These are phyloP conservation scores for Fusarium pilosicola DNA, from an alignment of 2,329 filamentous ascomycete genomes.

Conservation along the genomic window DNA sequence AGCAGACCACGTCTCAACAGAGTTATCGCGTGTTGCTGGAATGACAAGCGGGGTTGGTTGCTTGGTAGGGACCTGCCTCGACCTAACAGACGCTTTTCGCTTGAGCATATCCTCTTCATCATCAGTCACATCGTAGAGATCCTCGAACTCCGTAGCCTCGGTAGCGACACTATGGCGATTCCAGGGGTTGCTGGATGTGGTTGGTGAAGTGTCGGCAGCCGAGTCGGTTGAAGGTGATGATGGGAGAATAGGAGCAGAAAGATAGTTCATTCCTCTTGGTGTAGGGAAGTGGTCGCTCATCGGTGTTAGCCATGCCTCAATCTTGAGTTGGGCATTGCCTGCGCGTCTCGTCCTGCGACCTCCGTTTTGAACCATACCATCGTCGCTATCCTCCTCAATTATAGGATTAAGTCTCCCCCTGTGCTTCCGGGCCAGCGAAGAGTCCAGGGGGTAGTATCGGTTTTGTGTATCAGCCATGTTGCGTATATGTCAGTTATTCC, in stretches of 20 bases:
- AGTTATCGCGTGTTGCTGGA: constrained; percentile 51
- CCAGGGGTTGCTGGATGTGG: constrained; percentile 69
- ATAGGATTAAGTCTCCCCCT: constrained; percentile 70
- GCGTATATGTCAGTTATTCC: constrained; percentile 48
- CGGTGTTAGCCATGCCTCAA: constrained; percentile 68
- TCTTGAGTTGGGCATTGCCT: constrained; percentile 58
- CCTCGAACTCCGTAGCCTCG: constrained; percentile 80
- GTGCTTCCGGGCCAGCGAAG: constrained; percentile 66
- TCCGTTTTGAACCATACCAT: constrained; percentile 43
- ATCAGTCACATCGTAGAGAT: constrained; percentile 87
- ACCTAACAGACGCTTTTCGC: constrained; percentile 52
- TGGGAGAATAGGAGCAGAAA: constrained; percentile 70
- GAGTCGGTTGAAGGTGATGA: constrained; percentile 68
- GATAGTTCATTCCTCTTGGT: constrained; percentile 73
- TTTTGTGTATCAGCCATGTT: constrained; percentile 59
- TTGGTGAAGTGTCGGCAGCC: constrained; percentile 63
- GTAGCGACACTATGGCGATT: constrained; percentile 71
- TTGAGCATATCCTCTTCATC: constrained; percentile 66
- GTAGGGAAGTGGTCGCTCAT: constrained; percentile 76
- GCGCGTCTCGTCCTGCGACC: constrained; percentile 42
- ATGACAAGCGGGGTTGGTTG: constrained; percentile 62
- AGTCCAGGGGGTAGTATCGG: constrained; percentile 58
- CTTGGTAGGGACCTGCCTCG: constrained; percentile 51
- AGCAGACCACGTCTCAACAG: constrained; percentile 57
- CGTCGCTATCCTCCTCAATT: constrained; percentile 66